Evolutionary conservation across 176 grass and related monocot species (phyloP).

Genomic region (Puya raimondii): DNA sequence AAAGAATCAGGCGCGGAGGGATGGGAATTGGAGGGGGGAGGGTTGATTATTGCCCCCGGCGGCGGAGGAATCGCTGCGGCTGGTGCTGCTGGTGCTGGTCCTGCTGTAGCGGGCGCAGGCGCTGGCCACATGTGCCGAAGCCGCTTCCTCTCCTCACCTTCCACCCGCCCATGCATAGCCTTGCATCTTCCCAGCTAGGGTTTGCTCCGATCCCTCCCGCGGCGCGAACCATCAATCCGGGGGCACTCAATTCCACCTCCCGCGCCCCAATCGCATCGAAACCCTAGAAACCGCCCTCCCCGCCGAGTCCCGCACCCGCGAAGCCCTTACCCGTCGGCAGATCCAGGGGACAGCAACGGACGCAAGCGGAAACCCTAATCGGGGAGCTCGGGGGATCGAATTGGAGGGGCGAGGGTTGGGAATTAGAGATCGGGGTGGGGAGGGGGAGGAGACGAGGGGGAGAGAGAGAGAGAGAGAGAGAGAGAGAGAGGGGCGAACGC

Average conservation of each 20-base stretch:
- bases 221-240: conserved; percentile 8
- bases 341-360: not conserved
- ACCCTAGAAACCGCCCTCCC: not conserved
- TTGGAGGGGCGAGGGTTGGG: not conserved
- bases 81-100: not conserved
- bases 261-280: not conserved
- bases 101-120: conserved; percentile 5
- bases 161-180: conserved; percentile 11
- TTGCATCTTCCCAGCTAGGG: conserved; percentile 2
- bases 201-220: conserved; percentile 5
- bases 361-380: not conserved
- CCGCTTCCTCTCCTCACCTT: conserved; percentile 12
- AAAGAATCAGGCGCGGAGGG: not conserved
- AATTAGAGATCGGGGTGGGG: no score
- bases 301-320: not conserved
- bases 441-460: not conserved
- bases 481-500: not conserved
- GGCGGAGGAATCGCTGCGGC: not conserved
- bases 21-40: not conserved
- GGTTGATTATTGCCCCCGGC: not conserved
- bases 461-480: not conserved
- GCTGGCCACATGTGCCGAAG: conserved; percentile 6
- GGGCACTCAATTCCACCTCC: conserved; percentile 2
- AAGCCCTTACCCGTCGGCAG: not conserved
- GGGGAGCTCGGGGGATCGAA: not conserved